A percentile compares a stretch with the other conserved stretches of the same genome.
These are phyloP conservation scores for Chiua virens DNA, from an alignment of 768 basidiomycete species.

Conservation along the genomic window DNA sequence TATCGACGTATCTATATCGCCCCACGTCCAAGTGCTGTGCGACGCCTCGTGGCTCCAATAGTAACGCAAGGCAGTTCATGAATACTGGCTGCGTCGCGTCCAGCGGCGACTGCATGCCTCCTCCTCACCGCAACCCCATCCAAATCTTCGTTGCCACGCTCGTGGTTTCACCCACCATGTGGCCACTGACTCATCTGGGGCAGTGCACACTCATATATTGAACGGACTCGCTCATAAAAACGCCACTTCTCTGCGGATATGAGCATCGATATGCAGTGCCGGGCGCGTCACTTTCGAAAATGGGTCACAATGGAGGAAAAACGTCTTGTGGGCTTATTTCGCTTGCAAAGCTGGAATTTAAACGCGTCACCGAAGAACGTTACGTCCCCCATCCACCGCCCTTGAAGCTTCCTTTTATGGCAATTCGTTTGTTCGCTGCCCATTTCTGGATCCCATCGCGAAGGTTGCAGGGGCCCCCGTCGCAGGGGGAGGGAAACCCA, in stretches of 20 bases:
- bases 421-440: slow-evolving; percentile 37
- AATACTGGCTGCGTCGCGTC: too few relatives aligned
- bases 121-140: slow-evolving; percentile 14
- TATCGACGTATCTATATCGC: slow-evolving; percentile 4
- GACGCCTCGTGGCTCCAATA: slow-evolving; percentile 17
- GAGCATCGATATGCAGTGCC: slow-evolving; percentile 16
- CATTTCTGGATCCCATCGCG: slow-evolving; percentile 32
- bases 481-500: slow-evolving; percentile 26
- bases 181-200: slow-evolving; percentile 10
- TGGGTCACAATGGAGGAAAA: slow-evolving; percentile 15
- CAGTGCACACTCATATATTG: slow-evolving; percentile 10
- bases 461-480: slow-evolving; percentile 23
- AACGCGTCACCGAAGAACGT: slow-evolving; percentile 33
- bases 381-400: slow-evolving; percentile 32
- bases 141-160: slow-evolving; percentile 17
- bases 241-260: slow-evolving; percentile 21
- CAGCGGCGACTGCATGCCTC: slow-evolving; percentile 7
- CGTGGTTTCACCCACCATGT: slow-evolving; percentile 21
- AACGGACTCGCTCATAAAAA: slow-evolving; percentile 18
- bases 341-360: slow-evolving; percentile 29
- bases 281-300: slow-evolving; percentile 10
- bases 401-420: slow-evolving; percentile 38
- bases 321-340: slow-evolving; percentile 23
- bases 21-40: slow-evolving; percentile 11
- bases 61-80: slow-evolving; percentile 5